These are phyloP conservation scores for Albophoma yamanashiensis DNA, from an alignment of 2,329 filamentous ascomycete species.

Conservation along the genomic window DNA sequence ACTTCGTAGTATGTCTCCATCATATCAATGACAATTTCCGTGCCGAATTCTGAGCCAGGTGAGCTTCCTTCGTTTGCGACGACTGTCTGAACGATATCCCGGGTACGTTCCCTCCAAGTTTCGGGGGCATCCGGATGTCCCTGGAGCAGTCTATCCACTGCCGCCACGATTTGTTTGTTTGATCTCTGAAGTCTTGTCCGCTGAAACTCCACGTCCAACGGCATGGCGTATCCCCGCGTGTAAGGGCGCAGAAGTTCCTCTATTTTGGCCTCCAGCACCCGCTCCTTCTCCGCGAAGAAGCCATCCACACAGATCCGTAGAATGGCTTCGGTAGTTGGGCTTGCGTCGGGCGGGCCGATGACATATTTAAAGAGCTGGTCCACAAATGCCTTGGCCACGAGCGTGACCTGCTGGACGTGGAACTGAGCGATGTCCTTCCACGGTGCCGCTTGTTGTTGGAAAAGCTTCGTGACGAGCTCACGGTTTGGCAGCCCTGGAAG, in stretches of 20 bases:
- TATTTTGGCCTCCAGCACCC: constrained; percentile 35
- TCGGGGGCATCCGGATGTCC: not conserved
- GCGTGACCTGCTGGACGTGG: constrained; percentile 21
- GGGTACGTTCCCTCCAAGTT: not conserved
- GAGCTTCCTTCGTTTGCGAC: not conserved
- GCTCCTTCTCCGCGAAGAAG: constrained; percentile 20
- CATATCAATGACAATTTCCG: constrained; percentile 29
- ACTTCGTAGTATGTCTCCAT: constrained; percentile 34
- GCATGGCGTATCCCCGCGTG: constrained; percentile 5
- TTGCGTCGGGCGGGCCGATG: constrained; percentile 5
- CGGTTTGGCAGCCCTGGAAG: constrained; percentile 27
- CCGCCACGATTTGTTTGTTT: not conserved
- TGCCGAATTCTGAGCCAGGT: constrained; percentile 18
- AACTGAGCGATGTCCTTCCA: constrained; percentile 26
- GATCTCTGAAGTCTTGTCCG: not conserved
- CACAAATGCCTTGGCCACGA: constrained; percentile 22
- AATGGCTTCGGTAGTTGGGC: constrained; percentile 11
- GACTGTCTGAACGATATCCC: constrained; percentile 2
- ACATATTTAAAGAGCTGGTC: constrained; percentile 24
- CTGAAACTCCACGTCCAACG: constrained; percentile 20
- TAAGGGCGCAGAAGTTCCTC: constrained; percentile 6
- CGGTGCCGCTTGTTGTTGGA: constrained; percentile 24
- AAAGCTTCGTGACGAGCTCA: constrained; percentile 25
- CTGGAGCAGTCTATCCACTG: not conserved
- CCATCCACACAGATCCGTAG: not conserved